Percentiles rank a stretch among this genome's conserved stretches.
Conservation (phyloP, 2,329 filamentous ascomycete species). For the Ophiostoma ulmi region DNA sequence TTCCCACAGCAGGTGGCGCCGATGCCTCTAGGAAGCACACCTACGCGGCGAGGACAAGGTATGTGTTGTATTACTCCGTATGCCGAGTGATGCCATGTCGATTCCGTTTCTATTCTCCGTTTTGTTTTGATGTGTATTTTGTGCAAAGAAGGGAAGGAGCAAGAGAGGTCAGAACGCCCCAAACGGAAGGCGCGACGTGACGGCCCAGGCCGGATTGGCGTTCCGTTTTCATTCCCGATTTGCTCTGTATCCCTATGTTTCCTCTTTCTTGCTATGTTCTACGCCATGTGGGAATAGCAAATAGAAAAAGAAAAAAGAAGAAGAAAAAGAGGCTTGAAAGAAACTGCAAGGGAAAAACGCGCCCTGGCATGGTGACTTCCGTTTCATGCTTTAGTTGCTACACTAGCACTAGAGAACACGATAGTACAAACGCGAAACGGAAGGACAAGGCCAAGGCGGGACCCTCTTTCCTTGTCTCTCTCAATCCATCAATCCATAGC, state of each 20-base stretch:
- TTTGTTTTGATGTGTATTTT: neutral
- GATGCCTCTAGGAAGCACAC: neutral
- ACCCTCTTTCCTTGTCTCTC: neutral
- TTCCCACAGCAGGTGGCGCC: constrained; percentile 5
- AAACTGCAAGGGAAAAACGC: neutral
- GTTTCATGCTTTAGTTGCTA: neutral
- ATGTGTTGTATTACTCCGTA: neutral
- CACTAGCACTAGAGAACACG: neutral
- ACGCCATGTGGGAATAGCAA: neutral
- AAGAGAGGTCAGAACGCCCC: neutral
- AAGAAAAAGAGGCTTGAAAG: neutral
- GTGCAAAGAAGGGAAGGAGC: neutral
- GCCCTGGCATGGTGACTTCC: neutral
- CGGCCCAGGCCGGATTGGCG: neutral
- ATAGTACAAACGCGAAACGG: constrained; percentile 6
- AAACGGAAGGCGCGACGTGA: constrained; percentile 4
- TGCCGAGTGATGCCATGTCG: neutral
- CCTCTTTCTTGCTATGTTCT: neutral
- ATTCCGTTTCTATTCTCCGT: neutral
- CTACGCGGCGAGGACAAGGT: constrained; percentile 15
- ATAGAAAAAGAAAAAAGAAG: neutral
- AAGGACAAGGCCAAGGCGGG: constrained; percentile 2
- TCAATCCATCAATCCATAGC: too few species aligned
- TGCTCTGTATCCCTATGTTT: neutral
- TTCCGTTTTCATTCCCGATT: neutral